Evolutionary conservation across 1,139 yeast genomes (phyloP).

Genomic region (Pichia sp.): DNA sequence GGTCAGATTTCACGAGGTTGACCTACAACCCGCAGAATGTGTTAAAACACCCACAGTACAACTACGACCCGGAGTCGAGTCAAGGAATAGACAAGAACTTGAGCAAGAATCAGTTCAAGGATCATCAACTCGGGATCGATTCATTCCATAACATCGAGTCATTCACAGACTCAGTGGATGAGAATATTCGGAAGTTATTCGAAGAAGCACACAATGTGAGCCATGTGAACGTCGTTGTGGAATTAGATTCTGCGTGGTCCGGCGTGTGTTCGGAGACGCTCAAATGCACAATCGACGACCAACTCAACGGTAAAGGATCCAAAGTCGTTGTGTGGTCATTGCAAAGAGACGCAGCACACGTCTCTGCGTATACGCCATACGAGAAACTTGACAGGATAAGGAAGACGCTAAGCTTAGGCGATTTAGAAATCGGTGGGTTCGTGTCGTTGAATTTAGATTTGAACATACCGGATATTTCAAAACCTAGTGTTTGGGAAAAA

Average conservation of each 20-base stretch:
- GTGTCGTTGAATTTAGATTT: conserved; percentile 9
- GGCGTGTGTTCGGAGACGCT: conserved; percentile 63
- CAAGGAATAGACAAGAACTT: conserved; percentile 41
- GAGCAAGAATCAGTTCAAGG: conserved; percentile 36
- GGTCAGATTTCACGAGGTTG: conserved; percentile 82
- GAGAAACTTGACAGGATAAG: conserved; percentile 15
- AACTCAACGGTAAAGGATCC: conserved; percentile 15
- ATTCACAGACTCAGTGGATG: conserved; percentile 50
- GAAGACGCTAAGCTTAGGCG: conserved; percentile 6
- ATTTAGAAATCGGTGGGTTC: conserved; percentile 8
- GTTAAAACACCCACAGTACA: conserved; percentile 56
- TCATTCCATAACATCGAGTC: conserved; percentile 41
- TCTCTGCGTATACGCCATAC: not conserved
- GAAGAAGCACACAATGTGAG: conserved; percentile 75
- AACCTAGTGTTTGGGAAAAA: conserved; percentile 43
- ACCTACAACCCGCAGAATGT: conserved; percentile 64
- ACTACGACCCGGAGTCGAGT: conserved; percentile 37
- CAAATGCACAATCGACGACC: conserved; percentile 24
- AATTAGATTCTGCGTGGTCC: conserved; percentile 80
- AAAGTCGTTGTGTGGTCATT: conserved; percentile 56
- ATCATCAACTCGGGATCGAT: conserved; percentile 45
- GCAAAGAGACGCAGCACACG: conserved; percentile 27
- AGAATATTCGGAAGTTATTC: conserved; percentile 57
- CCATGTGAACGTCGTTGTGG: conserved; percentile 69
- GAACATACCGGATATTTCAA: not conserved